Conservation (phyloP, 768 basidiomycete genomes). For the Suillus tomentosus region DNA sequence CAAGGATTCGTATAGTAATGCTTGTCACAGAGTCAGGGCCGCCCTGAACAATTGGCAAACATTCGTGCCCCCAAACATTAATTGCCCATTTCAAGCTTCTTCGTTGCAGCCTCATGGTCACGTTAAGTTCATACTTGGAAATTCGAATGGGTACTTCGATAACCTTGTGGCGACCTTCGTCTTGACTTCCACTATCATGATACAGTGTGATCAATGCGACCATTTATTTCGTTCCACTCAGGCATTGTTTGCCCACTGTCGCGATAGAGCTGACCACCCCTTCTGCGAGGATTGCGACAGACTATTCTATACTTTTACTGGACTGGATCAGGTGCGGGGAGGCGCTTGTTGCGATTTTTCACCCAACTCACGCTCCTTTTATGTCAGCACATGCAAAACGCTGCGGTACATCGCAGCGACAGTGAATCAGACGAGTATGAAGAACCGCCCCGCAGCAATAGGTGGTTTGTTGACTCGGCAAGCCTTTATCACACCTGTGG, state of each 20-base stretch:
- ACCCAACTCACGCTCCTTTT: not conserved
- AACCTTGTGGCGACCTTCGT: not conserved
- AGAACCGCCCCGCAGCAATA: conserved; percentile 18
- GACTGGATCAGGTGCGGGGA: conserved; percentile 18
- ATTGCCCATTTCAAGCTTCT: conserved; percentile 5
- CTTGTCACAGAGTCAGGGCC: not conserved
- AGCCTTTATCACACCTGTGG: not conserved
- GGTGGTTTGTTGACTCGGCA: too few relatives aligned
- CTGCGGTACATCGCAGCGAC: conserved; percentile 5
- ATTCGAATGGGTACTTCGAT: not conserved
- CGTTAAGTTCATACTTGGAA: not conserved
- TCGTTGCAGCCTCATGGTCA: not conserved
- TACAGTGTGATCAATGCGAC: conserved; percentile 3
- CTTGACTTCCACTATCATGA: conserved; percentile 4
- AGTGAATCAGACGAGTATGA: conserved; percentile 7
- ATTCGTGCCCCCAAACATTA: not conserved
- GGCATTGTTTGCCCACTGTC: conserved; percentile 25
- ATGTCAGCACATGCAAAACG: not conserved
- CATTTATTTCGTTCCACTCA: conserved; percentile 3
- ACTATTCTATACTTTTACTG: conserved; percentile 18
- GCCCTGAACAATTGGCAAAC: not conserved
- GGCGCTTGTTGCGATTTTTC: not conserved
- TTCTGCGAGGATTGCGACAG: conserved; percentile 23
- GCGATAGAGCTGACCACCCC: conserved; percentile 20
- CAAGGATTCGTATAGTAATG: not conserved